phyloP scores from a whole-genome alignment of 768 basidiomycete species.

The Flagelloscypha sp. region DNA sequence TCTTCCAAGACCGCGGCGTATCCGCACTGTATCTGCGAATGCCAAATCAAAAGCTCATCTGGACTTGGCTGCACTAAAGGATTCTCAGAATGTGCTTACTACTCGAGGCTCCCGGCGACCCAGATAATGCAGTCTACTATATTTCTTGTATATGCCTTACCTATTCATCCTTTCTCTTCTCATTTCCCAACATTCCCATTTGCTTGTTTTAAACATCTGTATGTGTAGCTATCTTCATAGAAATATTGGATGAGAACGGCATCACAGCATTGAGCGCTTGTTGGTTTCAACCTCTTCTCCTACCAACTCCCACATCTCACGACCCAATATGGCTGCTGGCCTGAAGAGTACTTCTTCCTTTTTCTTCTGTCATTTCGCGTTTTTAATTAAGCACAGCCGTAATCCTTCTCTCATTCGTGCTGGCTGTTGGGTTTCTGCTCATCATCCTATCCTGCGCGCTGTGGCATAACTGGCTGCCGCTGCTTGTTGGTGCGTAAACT shows the following conservation, averaged over 20 bases:
- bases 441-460: slow-evolving; percentile 96
- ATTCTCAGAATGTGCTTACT: slow-evolving; percentile 35
- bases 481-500: slow-evolving; percentile 76
- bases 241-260: too few relatives aligned
- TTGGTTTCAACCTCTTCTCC: slow-evolving; percentile 3
- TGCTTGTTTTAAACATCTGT: not conserved
- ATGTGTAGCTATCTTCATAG: too few relatives aligned
- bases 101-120: slow-evolving; percentile 19
- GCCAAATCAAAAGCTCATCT: not conserved
- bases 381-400: slow-evolving; percentile 51
- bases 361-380: slow-evolving; percentile 1
- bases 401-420: slow-evolving; percentile 92
- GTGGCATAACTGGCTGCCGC: slow-evolving; percentile 93
- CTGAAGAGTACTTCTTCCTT: slow-evolving; percentile 52
- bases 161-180: not conserved
- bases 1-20: not conserved
- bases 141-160: slow-evolving; percentile 1
- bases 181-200: slow-evolving; percentile 1
- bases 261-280: too few relatives aligned
- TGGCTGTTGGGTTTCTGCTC: slow-evolving; percentile 95
- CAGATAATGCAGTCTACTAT: not conserved
- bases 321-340: slow-evolving; percentile 55
- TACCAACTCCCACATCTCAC: not conserved
- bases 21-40: not conserved
- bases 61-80: slow-evolving; percentile 26